Evolutionary conservation across 345 rosid genomes (phyloP).

Genomic region (Citrus hindsii): DNA sequence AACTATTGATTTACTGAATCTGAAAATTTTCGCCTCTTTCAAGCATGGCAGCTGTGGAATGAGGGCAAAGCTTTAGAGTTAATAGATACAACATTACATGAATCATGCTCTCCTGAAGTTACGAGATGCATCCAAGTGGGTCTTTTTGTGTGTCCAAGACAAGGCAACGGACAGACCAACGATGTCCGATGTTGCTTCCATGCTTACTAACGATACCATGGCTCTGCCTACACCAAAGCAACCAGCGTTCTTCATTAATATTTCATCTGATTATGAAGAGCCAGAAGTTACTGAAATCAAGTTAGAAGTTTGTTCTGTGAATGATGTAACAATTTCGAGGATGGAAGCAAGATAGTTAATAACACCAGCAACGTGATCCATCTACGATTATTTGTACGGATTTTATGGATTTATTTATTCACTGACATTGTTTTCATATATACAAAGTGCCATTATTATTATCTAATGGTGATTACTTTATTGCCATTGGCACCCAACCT

Average conservation of each 20-base stretch:
- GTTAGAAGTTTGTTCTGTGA: background rate
- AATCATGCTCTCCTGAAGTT: background rate
- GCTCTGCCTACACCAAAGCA: conserved; percentile 1
- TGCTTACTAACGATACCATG: conserved; percentile 1
- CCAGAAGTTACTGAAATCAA: background rate
- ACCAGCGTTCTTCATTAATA: background rate
- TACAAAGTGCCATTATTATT: too few relatives aligned
- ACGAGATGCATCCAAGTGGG: conserved; percentile 7
- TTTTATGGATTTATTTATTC: too few relatives aligned
- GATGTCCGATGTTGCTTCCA: conserved; percentile 2
- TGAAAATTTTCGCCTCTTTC: background rate
- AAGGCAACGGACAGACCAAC: conserved; percentile 1
- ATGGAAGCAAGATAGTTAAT: background rate
- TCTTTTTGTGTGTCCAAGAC: conserved; percentile 10
- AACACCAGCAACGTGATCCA: background rate
- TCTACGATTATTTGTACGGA: too few relatives aligned
- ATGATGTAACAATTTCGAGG: background rate
- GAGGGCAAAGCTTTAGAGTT: background rate
- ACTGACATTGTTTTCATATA: too few relatives aligned
- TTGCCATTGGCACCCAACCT: too few relatives aligned
- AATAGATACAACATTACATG: background rate
- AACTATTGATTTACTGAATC: too few relatives aligned
- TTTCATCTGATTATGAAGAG: background rate
- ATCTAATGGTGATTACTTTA: too few relatives aligned
- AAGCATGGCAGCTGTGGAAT: conserved; percentile 20